A percentile compares a stretch with the other conserved stretches of the same genome.
These are phyloP conservation scores for Sorghum bicolor DNA, from an alignment of 176 grass and related monocot genomes.

Conservation along the genomic window Sorghum_bicolor_NCBIv3 NC_012871.2:73486001-73486500, in stretches of 20 bases:
- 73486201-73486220: neutral
- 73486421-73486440: neutral
- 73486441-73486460: neutral
- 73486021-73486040: neutral
- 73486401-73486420: accelerated
- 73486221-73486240: neutral
- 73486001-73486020: neutral
- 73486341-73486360: neutral
- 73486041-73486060: neutral
- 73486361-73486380: neutral
- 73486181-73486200: neutral
- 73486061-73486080: neutral
- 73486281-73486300: neutral
- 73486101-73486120: neutral
- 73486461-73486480: no score
- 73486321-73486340: neutral
- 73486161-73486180: neutral
- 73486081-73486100: neutral
- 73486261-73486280: neutral
- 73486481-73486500: conserved; percentile 44
- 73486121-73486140: neutral
- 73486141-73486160: neutral
- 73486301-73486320: neutral
- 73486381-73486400: neutral
- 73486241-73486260: neutral